Evolutionary conservation across 2,329 filamentous ascomycete species (phyloP).

Genomic region (Epichloe baconii): DNA sequence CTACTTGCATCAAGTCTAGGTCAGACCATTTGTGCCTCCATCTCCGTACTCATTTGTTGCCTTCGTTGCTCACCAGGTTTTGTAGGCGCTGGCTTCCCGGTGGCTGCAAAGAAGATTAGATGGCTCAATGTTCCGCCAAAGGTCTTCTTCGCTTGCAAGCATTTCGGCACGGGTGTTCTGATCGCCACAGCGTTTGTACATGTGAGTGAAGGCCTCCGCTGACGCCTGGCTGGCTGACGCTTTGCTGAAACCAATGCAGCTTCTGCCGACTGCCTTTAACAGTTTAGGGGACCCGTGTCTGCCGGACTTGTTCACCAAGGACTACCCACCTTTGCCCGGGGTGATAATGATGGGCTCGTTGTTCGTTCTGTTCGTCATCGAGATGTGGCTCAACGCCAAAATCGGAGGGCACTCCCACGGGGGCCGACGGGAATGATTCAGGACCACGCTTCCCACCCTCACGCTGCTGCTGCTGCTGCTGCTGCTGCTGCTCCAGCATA

Average conservation of each 20-base stretch:
- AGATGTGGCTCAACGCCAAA: constrained; percentile 48
- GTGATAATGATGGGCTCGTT: constrained; percentile 53
- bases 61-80: not conserved
- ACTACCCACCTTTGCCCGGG: constrained; percentile 49
- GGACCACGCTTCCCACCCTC: not conserved
- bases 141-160: constrained; percentile 49
- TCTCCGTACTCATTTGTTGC: not conserved
- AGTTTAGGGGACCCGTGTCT: constrained; percentile 40
- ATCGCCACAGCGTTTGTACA: constrained; percentile 64
- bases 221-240: constrained; percentile 1
- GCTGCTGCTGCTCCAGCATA: not conserved
- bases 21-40: constrained; percentile 4
- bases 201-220: constrained; percentile 22
- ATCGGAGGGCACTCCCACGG: constrained; percentile 46
- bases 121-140: constrained; percentile 44
- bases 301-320: constrained; percentile 43
- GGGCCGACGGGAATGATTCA: constrained; percentile 31
- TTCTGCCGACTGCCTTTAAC: constrained; percentile 47
- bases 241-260: constrained; percentile 15
- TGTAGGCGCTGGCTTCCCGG: constrained; percentile 36
- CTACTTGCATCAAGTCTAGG: constrained; percentile 15
- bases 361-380: constrained; percentile 47
- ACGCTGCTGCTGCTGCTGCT: not conserved
- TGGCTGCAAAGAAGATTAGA: constrained; percentile 40
- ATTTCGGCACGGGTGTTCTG: constrained; percentile 58